Percentiles rank a stretch among this genome's conserved stretches.
Conservation (phyloP, 371 early-diverging fungal genomes). For the Parasitella parasitica region DNA sequence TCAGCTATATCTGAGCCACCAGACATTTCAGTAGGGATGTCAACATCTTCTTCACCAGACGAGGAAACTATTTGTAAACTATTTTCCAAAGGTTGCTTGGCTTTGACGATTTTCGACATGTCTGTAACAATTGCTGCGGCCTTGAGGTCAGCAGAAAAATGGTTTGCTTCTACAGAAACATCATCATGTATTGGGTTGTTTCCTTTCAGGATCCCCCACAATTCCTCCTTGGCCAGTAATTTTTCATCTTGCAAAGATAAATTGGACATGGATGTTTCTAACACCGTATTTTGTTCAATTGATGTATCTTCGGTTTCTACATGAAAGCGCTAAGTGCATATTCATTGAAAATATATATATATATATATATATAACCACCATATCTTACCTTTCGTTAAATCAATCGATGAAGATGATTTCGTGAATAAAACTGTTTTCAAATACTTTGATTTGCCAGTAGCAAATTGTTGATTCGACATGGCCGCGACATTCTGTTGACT, state of each 20-base stretch:
- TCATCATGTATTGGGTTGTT: neutral
- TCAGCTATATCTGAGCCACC: neutral
- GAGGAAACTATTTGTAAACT: neutral
- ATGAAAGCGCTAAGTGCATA: too few relatives aligned
- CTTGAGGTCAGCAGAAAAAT: neutral
- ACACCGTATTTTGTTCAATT: neutral
- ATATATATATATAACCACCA: too few relatives aligned
- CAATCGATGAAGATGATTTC: conserved; percentile 2
- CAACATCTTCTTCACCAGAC: neutral
- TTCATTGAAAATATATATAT: too few relatives aligned
- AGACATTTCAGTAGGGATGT: neutral
- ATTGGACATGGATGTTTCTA: neutral
- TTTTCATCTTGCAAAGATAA: conserved; percentile 2
- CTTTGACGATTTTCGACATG: neutral
- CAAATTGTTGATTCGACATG: conserved; percentile 6
- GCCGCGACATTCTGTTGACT: neutral
- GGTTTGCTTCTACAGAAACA: neutral
- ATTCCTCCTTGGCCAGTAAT: neutral
- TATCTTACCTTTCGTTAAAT: neutral
- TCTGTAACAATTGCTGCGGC: neutral
- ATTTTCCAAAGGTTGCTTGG: neutral
- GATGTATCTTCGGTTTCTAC: neutral
- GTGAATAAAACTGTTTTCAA: conserved; percentile 11
- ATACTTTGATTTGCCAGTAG: conserved; percentile 19
- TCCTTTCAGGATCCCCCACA: neutral